Conservation (phyloP, 345 rosid genomes). For the Fremontodendron californicum region DNA sequence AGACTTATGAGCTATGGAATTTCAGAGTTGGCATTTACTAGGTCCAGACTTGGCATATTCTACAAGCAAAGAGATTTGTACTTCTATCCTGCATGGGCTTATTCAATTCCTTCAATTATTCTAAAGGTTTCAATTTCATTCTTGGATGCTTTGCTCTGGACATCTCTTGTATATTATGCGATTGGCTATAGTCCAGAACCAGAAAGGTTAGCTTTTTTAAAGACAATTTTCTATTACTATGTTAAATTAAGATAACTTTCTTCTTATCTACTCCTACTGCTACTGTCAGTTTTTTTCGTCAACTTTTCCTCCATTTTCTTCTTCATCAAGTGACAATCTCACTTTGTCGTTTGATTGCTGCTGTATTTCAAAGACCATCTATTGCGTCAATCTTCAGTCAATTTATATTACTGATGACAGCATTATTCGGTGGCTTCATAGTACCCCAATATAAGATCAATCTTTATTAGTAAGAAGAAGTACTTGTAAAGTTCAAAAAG, state of each 20-base stretch:
- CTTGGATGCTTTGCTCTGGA: constrained; percentile 38
- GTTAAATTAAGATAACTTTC: not conserved
- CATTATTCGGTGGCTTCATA: constrained; percentile 40
- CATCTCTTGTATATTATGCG: constrained; percentile 42
- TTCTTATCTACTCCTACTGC: not conserved
- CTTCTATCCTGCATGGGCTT: constrained; percentile 52
- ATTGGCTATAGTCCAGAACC: constrained; percentile 49
- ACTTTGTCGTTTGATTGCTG: constrained; percentile 40
- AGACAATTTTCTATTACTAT: not conserved
- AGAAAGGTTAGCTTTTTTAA: constrained; percentile 27
- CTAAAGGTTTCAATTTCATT: constrained; percentile 46
- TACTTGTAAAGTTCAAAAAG: not conserved
- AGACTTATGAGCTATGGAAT: constrained; percentile 32
- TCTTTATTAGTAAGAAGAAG: not conserved
- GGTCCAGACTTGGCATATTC: constrained; percentile 36
- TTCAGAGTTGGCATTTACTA: constrained; percentile 38
- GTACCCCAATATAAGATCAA: constrained; percentile 33
- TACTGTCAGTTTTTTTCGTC: constrained; percentile 39
- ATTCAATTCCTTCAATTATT: constrained; percentile 35
- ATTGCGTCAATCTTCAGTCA: constrained; percentile 21
- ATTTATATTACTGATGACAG: constrained; percentile 7
- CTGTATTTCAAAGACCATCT: constrained; percentile 24
- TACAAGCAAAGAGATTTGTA: constrained; percentile 41
- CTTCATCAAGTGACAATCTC: constrained; percentile 39
- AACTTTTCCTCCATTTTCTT: constrained; percentile 33